These are phyloP conservation scores for Isabelozyma pseudorhagii DNA, from an alignment of 805 yeast species.

Conservation along the genomic window DNA sequence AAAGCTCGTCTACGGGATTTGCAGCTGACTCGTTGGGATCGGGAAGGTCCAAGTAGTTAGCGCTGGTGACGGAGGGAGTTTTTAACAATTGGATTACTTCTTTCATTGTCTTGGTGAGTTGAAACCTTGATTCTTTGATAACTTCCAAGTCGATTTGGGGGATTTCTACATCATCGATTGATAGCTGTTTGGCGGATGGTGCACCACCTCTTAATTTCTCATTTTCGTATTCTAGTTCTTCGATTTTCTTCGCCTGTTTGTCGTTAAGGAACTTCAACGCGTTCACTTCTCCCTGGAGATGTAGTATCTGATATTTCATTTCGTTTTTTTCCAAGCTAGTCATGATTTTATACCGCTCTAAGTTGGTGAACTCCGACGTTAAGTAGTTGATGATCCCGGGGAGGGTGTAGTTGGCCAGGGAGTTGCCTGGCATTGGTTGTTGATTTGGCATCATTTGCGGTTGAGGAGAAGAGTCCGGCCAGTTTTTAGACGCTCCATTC, in stretches of 20 bases:
- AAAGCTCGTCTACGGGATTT: conserved; percentile 16
- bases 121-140: conserved; percentile 29
- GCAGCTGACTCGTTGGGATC: conserved; percentile 10
- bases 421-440: conserved; percentile 6
- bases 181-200: background rate
- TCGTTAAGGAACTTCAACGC: conserved; percentile 39
- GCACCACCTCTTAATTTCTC: conserved; percentile 4
- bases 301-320: conserved; percentile 49
- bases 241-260: conserved; percentile 36
- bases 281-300: conserved; percentile 52
- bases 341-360: conserved; percentile 42
- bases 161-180: conserved; percentile 8
- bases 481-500: background rate
- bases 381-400: conserved; percentile 61
- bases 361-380: conserved; percentile 54
- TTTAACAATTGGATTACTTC: conserved; percentile 31
- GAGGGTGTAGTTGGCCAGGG: conserved; percentile 40
- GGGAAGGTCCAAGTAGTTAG: conserved; percentile 18
- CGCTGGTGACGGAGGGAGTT: conserved; percentile 19
- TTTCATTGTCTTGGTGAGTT: conserved; percentile 32
- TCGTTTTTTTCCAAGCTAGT: conserved; percentile 52
- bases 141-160: conserved; percentile 33
- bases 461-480: background rate
- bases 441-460: conserved; percentile 1
- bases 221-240: conserved; percentile 32